Conservation (phyloP, 441 rosid species). For the Brassica hybrid region DNA sequence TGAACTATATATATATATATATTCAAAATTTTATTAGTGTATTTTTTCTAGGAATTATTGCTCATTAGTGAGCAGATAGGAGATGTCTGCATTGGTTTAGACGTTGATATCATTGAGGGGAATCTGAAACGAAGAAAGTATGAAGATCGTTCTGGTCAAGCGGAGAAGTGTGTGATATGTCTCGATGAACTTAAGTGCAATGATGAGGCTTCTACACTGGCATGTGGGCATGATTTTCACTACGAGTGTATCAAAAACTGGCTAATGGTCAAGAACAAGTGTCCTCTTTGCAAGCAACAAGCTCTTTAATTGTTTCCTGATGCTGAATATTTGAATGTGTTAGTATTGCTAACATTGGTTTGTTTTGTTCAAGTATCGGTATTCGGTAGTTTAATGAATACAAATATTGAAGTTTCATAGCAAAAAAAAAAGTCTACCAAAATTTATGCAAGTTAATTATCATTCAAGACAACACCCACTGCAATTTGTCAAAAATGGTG, state of each 20-base stretch:
- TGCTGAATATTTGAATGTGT: background rate
- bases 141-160: slow-evolving; percentile 8
- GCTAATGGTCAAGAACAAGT: slow-evolving; percentile 22
- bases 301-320: slow-evolving; percentile 13
- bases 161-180: slow-evolving; percentile 14
- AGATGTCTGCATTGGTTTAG: background rate
- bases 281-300: slow-evolving; percentile 34
- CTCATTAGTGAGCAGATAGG: background rate
- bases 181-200: background rate
- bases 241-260: slow-evolving; percentile 33
- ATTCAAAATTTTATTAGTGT: background rate
- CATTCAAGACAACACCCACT: background rate
- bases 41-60: slow-evolving; percentile 9
- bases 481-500: slow-evolving; percentile 37
- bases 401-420: background rate
- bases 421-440: background rate
- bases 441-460: background rate
- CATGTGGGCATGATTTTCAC: slow-evolving; percentile 36
- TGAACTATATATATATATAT: background rate
- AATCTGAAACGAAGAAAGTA: slow-evolving; percentile 17
- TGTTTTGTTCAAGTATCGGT: too few relatives aligned
- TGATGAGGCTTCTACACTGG: slow-evolving; percentile 25
- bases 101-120: background rate
- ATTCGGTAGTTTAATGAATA: background rate
- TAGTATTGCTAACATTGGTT: background rate